Conservation (phyloP, 441 rosid genomes). For the Gossypium gossypioides region DNA sequence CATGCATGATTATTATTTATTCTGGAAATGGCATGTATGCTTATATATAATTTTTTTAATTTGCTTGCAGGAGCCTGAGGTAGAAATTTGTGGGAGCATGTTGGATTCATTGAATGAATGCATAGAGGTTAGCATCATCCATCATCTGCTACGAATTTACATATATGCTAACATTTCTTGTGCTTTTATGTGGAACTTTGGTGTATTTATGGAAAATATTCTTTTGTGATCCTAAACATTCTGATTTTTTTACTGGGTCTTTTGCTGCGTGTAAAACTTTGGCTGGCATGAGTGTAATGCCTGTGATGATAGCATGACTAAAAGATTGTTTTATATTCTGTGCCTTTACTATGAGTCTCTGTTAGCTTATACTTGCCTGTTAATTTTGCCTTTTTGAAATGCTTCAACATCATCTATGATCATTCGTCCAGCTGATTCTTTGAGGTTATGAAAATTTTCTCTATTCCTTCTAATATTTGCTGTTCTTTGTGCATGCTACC, state of each 20-base stretch:
- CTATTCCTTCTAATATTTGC: neutral
- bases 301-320: neutral
- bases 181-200: neutral
- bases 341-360: neutral
- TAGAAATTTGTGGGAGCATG: conserved; percentile 52
- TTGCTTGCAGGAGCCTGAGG: conserved; percentile 49
- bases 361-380: neutral
- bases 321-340: neutral
- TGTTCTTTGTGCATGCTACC: neutral
- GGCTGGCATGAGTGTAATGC: neutral
- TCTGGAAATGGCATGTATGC: neutral
- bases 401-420: neutral
- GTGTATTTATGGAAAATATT: neutral
- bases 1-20: neutral
- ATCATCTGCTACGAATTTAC: neutral
- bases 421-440: neutral
- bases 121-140: conserved; percentile 36
- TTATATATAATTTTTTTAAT: conserved; percentile 1
- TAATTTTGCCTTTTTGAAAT: neutral
- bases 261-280: neutral
- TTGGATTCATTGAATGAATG: conserved; percentile 52
- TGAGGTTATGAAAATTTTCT: neutral
- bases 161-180: neutral
- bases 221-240: neutral
- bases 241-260: neutral